Percentiles rank a stretch among this genome's conserved stretches.
These are phyloP conservation scores for Iberis pinnata DNA, from an alignment of 345 rosid genomes.

Conservation along the genomic window DNA sequence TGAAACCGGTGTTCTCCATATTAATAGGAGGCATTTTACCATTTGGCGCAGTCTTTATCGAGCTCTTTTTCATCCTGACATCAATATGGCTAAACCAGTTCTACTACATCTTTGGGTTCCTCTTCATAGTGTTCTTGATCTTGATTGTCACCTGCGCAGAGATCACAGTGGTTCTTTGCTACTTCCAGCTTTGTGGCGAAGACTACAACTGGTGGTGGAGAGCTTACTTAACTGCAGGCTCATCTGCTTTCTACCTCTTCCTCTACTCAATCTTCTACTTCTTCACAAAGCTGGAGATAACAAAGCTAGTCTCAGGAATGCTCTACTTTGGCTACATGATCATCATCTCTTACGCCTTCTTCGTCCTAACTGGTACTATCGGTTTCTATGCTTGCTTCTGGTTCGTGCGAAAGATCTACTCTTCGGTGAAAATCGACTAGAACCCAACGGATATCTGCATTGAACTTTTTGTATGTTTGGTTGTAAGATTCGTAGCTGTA, in stretches of 20 bases:
- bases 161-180: constrained; percentile 84
- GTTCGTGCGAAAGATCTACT: background rate
- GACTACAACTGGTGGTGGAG: background rate
- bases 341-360: background rate
- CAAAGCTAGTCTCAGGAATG: background rate
- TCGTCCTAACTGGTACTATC: background rate
- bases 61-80: constrained; percentile 88
- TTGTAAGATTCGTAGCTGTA: constrained; percentile 30
- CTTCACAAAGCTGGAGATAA: background rate
- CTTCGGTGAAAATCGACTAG: background rate
- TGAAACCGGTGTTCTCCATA: constrained; percentile 77
- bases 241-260: background rate
- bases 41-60: constrained; percentile 88
- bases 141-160: constrained; percentile 83
- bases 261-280: background rate
- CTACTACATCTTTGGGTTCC: constrained; percentile 97
- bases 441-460: background rate
- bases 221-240: background rate
- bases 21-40: constrained; percentile 91
- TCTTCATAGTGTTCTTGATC: constrained; percentile 80
- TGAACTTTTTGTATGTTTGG: background rate
- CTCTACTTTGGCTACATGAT: background rate
- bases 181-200: constrained; percentile 56
- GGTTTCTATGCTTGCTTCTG: background rate
- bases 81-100: constrained; percentile 96